phyloP scores from a whole-genome alignment of 148 eudicot genomes.

The Salicornia ramosissima region DNA sequence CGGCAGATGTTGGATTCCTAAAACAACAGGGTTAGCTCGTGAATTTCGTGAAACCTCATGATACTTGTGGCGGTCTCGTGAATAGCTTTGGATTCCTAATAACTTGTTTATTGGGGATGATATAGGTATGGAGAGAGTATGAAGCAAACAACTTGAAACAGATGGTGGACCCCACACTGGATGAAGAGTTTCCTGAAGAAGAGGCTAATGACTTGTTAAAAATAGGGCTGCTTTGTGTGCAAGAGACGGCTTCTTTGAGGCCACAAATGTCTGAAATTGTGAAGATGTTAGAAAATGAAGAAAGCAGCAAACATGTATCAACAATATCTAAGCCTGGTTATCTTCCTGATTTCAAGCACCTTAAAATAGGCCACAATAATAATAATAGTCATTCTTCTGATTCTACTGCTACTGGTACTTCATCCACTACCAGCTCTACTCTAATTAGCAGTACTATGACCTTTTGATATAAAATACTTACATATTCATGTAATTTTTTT shows the following conservation, averaged over 20 bases:
- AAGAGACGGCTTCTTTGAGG: slow-evolving; percentile 42
- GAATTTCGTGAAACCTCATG: too few species aligned
- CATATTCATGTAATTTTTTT: too few species aligned
- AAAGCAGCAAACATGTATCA: slow-evolving; percentile 9
- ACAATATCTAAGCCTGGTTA: slow-evolving; percentile 43
- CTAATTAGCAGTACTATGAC: neutral
- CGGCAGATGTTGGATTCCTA: too few species aligned
- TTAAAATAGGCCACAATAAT: slow-evolving; percentile 34
- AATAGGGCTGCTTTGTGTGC: slow-evolving; percentile 66
- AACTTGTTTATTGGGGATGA: too few species aligned
- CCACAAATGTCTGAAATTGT: slow-evolving; percentile 52
- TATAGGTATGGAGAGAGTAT: slow-evolving; percentile 68
- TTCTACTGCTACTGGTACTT: slow-evolving; percentile 1
- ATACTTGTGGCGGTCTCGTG: too few species aligned
- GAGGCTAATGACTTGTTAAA: slow-evolving; percentile 48
- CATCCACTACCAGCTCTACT: slow-evolving; percentile 9
- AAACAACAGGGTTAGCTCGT: too few species aligned
- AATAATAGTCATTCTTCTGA: slow-evolving; percentile 19
- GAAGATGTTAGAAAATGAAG: slow-evolving; percentile 39
- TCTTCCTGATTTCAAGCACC: slow-evolving; percentile 40
- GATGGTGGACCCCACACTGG: slow-evolving; percentile 46
- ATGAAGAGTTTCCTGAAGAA: slow-evolving; percentile 28
- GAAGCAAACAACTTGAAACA: slow-evolving; percentile 27
- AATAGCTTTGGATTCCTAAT: too few species aligned
- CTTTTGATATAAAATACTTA: neutral